These are phyloP conservation scores for Fusarium caatingaense DNA, from an alignment of 2,329 filamentous ascomycete genomes.

Conservation along the genomic window DNA sequence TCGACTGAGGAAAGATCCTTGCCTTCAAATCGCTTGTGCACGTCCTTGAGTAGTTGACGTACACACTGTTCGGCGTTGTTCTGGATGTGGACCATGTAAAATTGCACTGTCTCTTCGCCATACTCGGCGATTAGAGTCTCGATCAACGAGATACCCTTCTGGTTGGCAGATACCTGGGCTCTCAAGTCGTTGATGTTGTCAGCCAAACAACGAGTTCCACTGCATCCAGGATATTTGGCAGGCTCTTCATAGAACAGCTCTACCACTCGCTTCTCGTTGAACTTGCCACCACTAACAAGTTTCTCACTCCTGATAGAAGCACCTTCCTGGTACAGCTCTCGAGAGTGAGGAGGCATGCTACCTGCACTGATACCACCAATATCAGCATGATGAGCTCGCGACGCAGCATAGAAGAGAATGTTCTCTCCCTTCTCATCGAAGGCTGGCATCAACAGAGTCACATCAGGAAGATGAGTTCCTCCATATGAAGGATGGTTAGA, in stretches of 20 bases:
- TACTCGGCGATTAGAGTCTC: constrained; percentile 80
- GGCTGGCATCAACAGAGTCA: constrained; percentile 83
- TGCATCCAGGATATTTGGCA: constrained; percentile 78
- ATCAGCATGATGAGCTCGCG: constrained; percentile 84
- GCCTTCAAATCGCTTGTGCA: constrained; percentile 76
- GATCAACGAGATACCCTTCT: constrained; percentile 87
- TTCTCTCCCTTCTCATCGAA: constrained; percentile 73
- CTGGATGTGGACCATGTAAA: constrained; percentile 87
- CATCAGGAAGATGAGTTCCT: constrained; percentile 84
- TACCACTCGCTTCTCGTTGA: constrained; percentile 81
- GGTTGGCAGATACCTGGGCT: constrained; percentile 85
- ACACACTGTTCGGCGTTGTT: constrained; percentile 82
- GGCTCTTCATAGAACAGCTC: constrained; percentile 80
- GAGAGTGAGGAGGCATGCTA: constrained; percentile 81
- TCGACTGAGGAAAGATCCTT: constrained; percentile 77
- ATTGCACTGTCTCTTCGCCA: constrained; percentile 80
- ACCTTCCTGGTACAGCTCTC: constrained; percentile 71
- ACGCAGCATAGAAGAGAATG: constrained; percentile 85
- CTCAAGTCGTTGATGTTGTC: constrained; percentile 88
- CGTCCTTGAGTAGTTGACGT: constrained; percentile 75
- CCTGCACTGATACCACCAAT: constrained; percentile 85
- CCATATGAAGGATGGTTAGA: constrained; percentile 87
- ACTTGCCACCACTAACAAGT: constrained; percentile 79
- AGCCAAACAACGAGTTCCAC: constrained; percentile 79
- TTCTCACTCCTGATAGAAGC: constrained; percentile 74